These are phyloP conservation scores for Coniferiporia weirii DNA, from an alignment of 1,284 basidiomycete genomes.

Conservation along the genomic window DNA sequence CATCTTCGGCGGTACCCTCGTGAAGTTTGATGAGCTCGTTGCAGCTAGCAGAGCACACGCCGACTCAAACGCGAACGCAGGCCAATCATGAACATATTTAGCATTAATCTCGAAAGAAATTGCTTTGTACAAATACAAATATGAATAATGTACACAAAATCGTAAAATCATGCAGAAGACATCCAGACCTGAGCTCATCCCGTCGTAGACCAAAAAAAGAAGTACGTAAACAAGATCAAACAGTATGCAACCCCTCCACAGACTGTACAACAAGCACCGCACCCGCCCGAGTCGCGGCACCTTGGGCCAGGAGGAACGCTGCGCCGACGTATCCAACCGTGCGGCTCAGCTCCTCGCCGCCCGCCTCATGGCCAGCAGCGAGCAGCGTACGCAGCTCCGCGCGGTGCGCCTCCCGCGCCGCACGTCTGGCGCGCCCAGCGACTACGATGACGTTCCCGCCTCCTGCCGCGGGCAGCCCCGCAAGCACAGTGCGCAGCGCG, in stretches of 20 bases:
- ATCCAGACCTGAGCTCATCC: background rate
- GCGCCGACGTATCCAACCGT: constrained; percentile 75
- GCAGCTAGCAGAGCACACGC: constrained; percentile 3
- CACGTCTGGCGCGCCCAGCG: constrained; percentile 69
- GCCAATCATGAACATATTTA: too few species aligned
- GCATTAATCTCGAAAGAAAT: background rate
- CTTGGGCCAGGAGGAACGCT: constrained; percentile 49
- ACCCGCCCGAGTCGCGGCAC: background rate
- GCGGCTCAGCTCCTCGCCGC: constrained; percentile 60
- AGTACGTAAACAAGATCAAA: background rate
- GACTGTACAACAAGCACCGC: constrained; percentile 60
- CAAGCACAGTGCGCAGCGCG: constrained; percentile 53
- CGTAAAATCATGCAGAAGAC: background rate
- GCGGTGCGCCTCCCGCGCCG: constrained; percentile 51
- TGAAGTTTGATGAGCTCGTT: constrained; percentile 69
- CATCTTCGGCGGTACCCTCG: constrained; percentile 76
- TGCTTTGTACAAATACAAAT: background rate
- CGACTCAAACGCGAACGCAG: background rate
- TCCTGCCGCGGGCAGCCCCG: background rate
- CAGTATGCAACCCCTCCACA: constrained; percentile 11
- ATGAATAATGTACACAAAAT: background rate
- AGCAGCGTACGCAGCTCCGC: constrained; percentile 56
- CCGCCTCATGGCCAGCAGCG: constrained; percentile 32
- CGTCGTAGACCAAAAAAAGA: background rate
- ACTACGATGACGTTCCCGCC: constrained; percentile 49